A percentile compares a stretch with the other conserved stretches of the same genome.
phyloP scores from a whole-genome alignment of 2,329 filamentous ascomycete genomes.

The Phyllosticta citribraziliensis region DNA sequence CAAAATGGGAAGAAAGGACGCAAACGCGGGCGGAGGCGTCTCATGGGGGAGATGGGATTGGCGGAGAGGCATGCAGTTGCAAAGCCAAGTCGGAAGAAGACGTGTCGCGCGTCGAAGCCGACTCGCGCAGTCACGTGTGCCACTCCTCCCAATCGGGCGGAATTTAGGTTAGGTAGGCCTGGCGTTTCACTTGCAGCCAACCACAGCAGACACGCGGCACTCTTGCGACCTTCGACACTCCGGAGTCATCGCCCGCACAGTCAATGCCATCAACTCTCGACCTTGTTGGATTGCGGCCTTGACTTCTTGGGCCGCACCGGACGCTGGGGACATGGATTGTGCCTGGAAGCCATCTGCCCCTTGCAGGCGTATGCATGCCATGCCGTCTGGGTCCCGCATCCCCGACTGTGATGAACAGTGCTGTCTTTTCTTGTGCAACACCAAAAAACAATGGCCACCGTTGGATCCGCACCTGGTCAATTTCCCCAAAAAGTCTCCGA shows the following conservation, averaged over 20 bases:
- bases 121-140: neutral
- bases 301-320: no score
- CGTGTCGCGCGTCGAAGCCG: neutral
- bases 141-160: neutral
- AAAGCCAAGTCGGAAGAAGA: neutral
- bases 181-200: neutral
- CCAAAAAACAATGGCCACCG: neutral
- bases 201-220: neutral
- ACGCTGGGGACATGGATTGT: no score
- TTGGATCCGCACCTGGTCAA: neutral
- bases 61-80: neutral
- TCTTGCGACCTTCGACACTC: neutral
- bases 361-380: no score
- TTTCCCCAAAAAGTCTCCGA: neutral
- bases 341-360: no score
- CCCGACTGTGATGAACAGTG: neutral
- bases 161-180: no score
- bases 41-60: neutral
- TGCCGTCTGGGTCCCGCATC: no score
- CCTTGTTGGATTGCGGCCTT: no score
- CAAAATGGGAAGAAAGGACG: neutral
- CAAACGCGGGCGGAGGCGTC: neutral
- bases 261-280: no score
- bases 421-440: neutral
- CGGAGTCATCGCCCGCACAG: no score